These are phyloP conservation scores for Zychaea mexicana DNA, from an alignment of 371 early-diverging fungal genomes.

Conservation along the genomic window DNA sequence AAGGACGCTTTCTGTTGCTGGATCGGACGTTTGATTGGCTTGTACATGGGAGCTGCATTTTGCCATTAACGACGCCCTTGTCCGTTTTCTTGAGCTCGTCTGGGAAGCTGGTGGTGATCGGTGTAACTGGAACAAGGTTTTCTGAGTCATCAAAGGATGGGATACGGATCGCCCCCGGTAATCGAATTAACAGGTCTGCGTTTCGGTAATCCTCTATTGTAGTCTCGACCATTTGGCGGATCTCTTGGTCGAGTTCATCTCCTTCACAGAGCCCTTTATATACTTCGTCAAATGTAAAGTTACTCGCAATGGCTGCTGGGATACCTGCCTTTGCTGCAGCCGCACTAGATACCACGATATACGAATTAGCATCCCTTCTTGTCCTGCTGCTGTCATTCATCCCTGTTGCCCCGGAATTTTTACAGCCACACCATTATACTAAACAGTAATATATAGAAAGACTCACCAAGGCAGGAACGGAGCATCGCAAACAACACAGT, in stretches of 20 bases:
- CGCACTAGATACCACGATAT: conserved; percentile 37
- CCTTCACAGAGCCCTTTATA: conserved; percentile 63
- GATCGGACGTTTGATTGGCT: conserved; percentile 34
- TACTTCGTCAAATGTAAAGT: conserved; percentile 81
- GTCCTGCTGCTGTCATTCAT: neutral
- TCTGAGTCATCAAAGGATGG: conserved; percentile 59
- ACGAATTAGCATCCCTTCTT: conserved; percentile 1
- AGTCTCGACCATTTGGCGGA: conserved; percentile 45
- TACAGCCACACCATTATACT: neutral
- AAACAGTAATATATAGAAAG: neutral
- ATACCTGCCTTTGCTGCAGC: conserved; percentile 61
- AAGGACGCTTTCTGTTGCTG: neutral
- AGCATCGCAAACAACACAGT: conserved; percentile 73
- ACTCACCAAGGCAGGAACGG: conserved; percentile 70
- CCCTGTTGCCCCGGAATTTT: neutral
- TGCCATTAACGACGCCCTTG: conserved; percentile 50
- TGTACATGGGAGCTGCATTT: conserved; percentile 36
- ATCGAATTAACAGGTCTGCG: conserved; percentile 63
- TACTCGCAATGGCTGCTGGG: conserved; percentile 71
- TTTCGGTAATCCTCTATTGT: conserved; percentile 60
- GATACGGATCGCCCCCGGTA: conserved; percentile 74
- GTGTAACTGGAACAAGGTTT: conserved; percentile 41
- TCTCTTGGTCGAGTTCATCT: conserved; percentile 55
- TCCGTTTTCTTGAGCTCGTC: neutral
- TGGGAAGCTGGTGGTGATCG: conserved; percentile 14